Evolutionary conservation across 2,329 filamentous ascomycete genomes (phyloP).

Genomic region (Colletotrichum endophyticum): DNA sequence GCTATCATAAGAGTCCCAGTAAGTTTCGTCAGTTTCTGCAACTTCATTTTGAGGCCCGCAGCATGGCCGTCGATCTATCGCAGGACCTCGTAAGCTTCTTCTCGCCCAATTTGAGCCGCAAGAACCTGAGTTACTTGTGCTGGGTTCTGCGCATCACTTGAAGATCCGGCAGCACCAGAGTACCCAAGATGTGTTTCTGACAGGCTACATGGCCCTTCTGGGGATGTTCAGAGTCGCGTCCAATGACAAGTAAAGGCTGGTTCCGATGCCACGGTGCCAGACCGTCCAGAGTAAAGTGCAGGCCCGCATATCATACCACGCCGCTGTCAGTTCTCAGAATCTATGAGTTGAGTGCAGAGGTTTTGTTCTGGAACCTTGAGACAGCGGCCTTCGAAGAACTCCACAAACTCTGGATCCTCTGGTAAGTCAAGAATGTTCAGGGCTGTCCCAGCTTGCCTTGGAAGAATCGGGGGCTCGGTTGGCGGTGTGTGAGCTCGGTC

Average conservation of each 20-base stretch:
- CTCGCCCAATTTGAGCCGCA: not conserved
- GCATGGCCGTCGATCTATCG: not conserved
- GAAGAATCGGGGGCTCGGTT: not conserved
- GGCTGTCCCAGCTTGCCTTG: not conserved
- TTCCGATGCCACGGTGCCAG: not conserved
- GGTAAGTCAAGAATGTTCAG: not conserved
- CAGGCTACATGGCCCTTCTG: not conserved
- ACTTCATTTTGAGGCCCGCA: not conserved
- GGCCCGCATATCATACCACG: not conserved
- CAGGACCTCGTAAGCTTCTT: not conserved
- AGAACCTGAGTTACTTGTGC: not conserved
- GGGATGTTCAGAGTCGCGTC: not conserved
- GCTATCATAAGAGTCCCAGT: not conserved
- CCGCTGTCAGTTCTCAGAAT: slow-evolving; percentile 15
- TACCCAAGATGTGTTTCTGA: not conserved
- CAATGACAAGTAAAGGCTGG: not conserved
- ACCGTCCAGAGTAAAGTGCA: not conserved
- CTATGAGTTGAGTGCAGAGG: not conserved
- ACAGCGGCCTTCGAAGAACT: not conserved
- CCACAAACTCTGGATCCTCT: not conserved
- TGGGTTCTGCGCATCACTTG: not conserved
- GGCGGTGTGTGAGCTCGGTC: not conserved
- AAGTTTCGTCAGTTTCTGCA: not conserved
- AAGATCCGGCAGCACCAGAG: not conserved
- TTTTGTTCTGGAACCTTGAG: not conserved